A percentile compares a stretch with the other conserved stretches of the same genome.
Conservation (phyloP, 768 basidiomycete species). For the Suillus subaureus region DNA sequence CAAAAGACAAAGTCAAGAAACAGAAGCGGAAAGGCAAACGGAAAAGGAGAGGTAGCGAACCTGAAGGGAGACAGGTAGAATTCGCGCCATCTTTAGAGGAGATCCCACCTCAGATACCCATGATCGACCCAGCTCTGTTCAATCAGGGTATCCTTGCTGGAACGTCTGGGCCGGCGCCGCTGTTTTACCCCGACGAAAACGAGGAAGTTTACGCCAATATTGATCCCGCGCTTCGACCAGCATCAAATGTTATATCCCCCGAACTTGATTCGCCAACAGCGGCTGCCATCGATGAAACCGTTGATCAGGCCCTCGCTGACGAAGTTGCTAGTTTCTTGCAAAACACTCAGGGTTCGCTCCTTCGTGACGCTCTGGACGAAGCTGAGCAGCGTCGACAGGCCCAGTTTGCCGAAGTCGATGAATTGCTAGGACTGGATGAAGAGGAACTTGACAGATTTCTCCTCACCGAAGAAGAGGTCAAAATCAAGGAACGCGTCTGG, state of each 20-base stretch:
- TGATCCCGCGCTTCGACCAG: slow-evolving; percentile 54
- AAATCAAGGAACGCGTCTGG: slow-evolving; percentile 90
- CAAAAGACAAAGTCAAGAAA: slow-evolving; percentile 28
- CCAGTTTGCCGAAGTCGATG: slow-evolving; percentile 52
- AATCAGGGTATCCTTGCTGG: slow-evolving; percentile 70
- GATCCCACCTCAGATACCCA: slow-evolving; percentile 21
- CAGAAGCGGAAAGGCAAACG: slow-evolving; percentile 40
- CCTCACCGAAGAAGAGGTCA: slow-evolving; percentile 77
- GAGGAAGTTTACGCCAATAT: slow-evolving; percentile 47
- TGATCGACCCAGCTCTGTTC: slow-evolving; percentile 61
- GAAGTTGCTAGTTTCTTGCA: slow-evolving; percentile 72
- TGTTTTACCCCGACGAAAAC: slow-evolving; percentile 49
- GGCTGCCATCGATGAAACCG: slow-evolving; percentile 55
- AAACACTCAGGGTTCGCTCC: slow-evolving; percentile 59
- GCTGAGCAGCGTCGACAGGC: slow-evolving; percentile 64
- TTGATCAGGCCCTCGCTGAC: slow-evolving; percentile 62
- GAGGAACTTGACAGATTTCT: slow-evolving; percentile 85
- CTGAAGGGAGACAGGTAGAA: slow-evolving; percentile 34
- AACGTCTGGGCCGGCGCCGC: slow-evolving; percentile 40
- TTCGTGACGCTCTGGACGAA: slow-evolving; percentile 65
- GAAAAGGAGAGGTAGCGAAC: slow-evolving; percentile 41
- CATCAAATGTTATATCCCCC: slow-evolving; percentile 16
- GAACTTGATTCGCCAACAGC: slow-evolving; percentile 20
- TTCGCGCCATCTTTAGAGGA: slow-evolving; percentile 16
- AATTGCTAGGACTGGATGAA: slow-evolving; percentile 82